Evolutionary conservation across 495 filamentous ascomycete species (phyloP).

Genomic region (Hypoxylon trugodes): DNA sequence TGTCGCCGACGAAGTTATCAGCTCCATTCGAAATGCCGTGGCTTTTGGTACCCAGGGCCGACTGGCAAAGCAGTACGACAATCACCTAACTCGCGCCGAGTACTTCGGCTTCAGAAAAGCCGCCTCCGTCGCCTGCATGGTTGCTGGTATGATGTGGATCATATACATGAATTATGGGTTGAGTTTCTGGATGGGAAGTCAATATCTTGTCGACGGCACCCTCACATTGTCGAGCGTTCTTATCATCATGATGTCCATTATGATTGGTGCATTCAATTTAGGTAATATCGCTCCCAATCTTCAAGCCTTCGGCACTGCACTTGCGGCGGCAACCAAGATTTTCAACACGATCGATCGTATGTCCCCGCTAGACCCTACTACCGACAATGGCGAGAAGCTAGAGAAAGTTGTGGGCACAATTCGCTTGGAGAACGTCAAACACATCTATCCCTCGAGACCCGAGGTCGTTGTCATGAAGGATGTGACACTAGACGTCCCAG

Average conservation of each 20-base stretch:
- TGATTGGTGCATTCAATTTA: slow-evolving; percentile 91
- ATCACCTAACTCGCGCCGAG: slow-evolving; percentile 74
- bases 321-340: slow-evolving; percentile 89
- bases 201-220: slow-evolving; percentile 74
- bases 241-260: slow-evolving; percentile 86
- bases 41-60: slow-evolving; percentile 94
- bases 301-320: slow-evolving; percentile 81
- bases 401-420: slow-evolving; percentile 78
- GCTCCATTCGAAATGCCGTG: slow-evolving; percentile 89
- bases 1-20: slow-evolving; percentile 93
- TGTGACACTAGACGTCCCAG: slow-evolving; percentile 78
- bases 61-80: slow-evolving; percentile 83
- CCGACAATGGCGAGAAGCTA: slow-evolving; percentile 72
- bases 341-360: slow-evolving; percentile 88
- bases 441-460: slow-evolving; percentile 92
- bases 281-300: slow-evolving; percentile 88
- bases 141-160: slow-evolving; percentile 81
- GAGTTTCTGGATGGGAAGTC: slow-evolving; percentile 94
- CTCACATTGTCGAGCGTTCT: slow-evolving; percentile 65
- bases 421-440: slow-evolving; percentile 83
- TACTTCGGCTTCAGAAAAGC: slow-evolving; percentile 81
- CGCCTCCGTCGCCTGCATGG: slow-evolving; percentile 73
- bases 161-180: slow-evolving; percentile 91
- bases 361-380: slow-evolving; percentile 86
- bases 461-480: slow-evolving; percentile 88